Percentiles rank a stretch among this genome's conserved stretches.
These are phyloP conservation scores for Ceriops zippeliana DNA, from an alignment of 345 rosid species.

Conservation along the genomic window DNA sequence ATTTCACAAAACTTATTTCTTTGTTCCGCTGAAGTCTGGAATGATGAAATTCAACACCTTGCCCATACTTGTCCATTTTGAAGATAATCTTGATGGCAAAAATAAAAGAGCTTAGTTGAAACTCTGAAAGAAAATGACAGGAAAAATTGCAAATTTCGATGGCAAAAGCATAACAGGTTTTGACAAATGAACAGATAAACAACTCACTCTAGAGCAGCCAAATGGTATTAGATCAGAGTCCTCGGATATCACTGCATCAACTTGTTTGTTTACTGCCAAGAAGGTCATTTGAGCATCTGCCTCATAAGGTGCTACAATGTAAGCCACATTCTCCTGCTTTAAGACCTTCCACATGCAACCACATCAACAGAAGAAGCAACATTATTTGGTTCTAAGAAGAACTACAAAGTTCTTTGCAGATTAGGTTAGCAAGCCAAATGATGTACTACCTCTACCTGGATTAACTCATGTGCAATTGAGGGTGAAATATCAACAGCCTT, in stretches of 20 bases:
- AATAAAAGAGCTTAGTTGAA: constrained; percentile 8
- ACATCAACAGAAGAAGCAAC: constrained; percentile 19
- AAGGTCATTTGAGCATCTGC: constrained; percentile 99
- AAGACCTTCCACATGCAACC: constrained; percentile 53
- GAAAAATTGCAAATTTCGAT: neutral
- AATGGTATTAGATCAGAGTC: constrained; percentile 98
- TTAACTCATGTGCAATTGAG: constrained; percentile 72
- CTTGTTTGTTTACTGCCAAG: constrained; percentile 75
- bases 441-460: constrained; percentile 49
- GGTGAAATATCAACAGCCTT: constrained; percentile 98
- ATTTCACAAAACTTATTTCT: constrained; percentile 63
- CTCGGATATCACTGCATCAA: constrained; percentile 87
- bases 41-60: constrained; percentile 73
- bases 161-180: neutral
- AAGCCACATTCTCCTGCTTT: constrained; percentile 63
- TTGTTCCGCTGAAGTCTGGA: constrained; percentile 64
- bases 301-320: constrained; percentile 91
- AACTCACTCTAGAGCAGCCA: constrained; percentile 93
- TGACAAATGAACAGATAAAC: constrained; percentile 5
- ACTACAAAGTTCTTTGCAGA: neutral
- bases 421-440: neutral
- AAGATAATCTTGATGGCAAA: constrained; percentile 58
- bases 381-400: neutral
- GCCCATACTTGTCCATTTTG: constrained; percentile 97
- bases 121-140: neutral